Percentiles rank a stretch among this genome's conserved stretches.
phyloP scores from a whole-genome alignment of 495 filamentous ascomycete species.

The Glonium stellatum region DNA sequence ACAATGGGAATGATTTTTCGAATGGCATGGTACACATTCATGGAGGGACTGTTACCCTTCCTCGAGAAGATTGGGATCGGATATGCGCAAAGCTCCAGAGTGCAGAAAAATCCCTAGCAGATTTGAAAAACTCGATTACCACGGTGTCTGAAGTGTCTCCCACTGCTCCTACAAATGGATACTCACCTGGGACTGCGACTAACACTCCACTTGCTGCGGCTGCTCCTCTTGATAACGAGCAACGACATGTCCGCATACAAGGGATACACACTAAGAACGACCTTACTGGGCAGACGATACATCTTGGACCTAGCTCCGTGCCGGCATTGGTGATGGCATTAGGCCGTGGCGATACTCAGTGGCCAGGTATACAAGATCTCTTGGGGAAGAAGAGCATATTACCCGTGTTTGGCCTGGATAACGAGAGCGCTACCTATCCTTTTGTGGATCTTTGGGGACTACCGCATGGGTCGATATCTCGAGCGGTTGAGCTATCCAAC shows the following conservation, averaged over 20 bases:
- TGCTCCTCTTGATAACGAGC: slow-evolving; percentile 23
- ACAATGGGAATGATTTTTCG: slow-evolving; percentile 25
- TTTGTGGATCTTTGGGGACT: slow-evolving; percentile 58
- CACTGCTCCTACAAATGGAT: slow-evolving; percentile 17
- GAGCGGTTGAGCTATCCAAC: slow-evolving; percentile 61
- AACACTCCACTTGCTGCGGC: slow-evolving; percentile 24
- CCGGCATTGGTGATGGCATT: slow-evolving; percentile 59
- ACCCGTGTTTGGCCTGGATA: slow-evolving; percentile 74
- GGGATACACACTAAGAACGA: slow-evolving; percentile 50
- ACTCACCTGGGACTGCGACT: slow-evolving; percentile 22
- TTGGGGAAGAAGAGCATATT: slow-evolving; percentile 66
- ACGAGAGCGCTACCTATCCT: slow-evolving; percentile 74
- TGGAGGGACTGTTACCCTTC: slow-evolving; percentile 30
- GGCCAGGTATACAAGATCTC: slow-evolving; percentile 40
- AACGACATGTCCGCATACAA: slow-evolving; percentile 24
- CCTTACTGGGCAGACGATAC: slow-evolving; percentile 48
- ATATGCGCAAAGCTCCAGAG: slow-evolving; percentile 36
- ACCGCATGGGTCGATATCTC: slow-evolving; percentile 59
- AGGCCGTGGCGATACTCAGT: slow-evolving; percentile 53
- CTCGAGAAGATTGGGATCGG: slow-evolving; percentile 35
- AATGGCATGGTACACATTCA: slow-evolving; percentile 30
- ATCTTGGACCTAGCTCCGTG: slow-evolving; percentile 53
- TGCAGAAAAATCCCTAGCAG: slow-evolving; percentile 33
- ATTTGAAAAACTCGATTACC: slow-evolving; percentile 31
- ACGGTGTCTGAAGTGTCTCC: slow-evolving; percentile 25